Conservation (phyloP, 495 filamentous ascomycete genomes). For the Podospora tetraspora region DNA sequence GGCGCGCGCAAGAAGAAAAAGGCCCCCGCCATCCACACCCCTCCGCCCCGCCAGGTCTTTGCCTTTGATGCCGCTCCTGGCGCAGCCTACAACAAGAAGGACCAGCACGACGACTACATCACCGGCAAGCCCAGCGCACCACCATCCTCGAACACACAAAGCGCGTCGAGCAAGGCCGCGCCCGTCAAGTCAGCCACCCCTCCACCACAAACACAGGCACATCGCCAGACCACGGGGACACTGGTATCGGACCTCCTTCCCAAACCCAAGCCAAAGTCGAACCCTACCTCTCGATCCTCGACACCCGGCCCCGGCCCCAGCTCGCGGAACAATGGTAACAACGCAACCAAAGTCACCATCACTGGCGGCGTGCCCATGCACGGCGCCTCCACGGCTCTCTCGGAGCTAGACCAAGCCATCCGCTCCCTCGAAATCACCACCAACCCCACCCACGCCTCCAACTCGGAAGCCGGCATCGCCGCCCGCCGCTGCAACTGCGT, state of each 20-base stretch:
- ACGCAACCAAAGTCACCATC: constrained; percentile 56
- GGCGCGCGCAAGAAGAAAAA: constrained; percentile 48
- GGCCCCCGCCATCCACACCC: constrained; percentile 54
- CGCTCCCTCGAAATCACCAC: constrained; percentile 84
- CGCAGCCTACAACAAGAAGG: constrained; percentile 40
- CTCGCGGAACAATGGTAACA: constrained; percentile 20
- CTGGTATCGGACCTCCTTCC: constrained; percentile 72
- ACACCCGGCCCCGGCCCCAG: constrained; percentile 47
- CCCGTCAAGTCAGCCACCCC: constrained; percentile 33
- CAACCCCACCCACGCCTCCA: constrained; percentile 61
- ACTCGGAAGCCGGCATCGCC: constrained; percentile 38
- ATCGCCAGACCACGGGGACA: constrained; percentile 66
- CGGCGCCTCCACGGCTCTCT: constrained; percentile 65
- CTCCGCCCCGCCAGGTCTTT: constrained; percentile 62
- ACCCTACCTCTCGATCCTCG: constrained; percentile 48
- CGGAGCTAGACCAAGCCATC: constrained; percentile 86
- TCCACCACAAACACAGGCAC: constrained; percentile 42
- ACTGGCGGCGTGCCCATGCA: constrained; percentile 71
- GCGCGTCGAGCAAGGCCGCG: constrained; percentile 35
- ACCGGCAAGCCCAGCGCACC: constrained; percentile 29
- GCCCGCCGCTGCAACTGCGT: constrained; percentile 75
- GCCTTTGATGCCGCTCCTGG: constrained; percentile 34
- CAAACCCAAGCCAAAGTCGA: constrained; percentile 57
- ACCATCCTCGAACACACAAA: constrained; percentile 30
- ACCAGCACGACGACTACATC: constrained; percentile 38